Base-by-base conservation (phyloP, 78 protist genomes). In the Speleostelium caveatum region DNA sequence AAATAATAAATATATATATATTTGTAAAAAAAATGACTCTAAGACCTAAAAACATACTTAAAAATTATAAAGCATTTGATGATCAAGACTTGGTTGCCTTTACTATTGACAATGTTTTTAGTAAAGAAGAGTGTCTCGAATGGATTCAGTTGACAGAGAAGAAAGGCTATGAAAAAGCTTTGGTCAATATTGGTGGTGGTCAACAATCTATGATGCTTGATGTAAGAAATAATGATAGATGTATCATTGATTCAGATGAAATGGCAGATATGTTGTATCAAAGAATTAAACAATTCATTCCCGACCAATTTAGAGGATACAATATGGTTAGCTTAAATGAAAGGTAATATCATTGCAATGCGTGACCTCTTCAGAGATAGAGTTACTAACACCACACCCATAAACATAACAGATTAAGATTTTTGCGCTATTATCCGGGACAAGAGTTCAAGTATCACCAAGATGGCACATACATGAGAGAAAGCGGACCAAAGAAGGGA, bases 181-280 rank as follows among this genome's bases (percentile, higher is more conserved):
- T 77, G 42, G 62, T 77, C 2, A 77, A 77, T 77, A 58, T 77
- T n/a, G 87, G 87, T 26, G 22, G 38, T 65, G 87, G 87, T 0
- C 21, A 12, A 53, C 75, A 77, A 36, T 26, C 28, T 2, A 51
- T 77, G 14, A 36, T 53, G 55, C 32, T 72, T 28, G 87, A 77
- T 33, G 39, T 77, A 16, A 77, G 87, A 77, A 77, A 77, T 36
- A 77, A 77, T 51, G 87, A 77, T 53, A 62, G 87, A 65, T 77
- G 87, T 65, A 77, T 77, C 1, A 77, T 77, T 16, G 87, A 77
- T 53, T 65, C 68, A 35, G 87, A 65, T 16, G 87, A 65, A 24
- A 77, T 77, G 75, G 87, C 87, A 2, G 73, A 65, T 36, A 77
- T 53, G 39, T 49, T 77, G 4, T 77, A 36, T 22, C 49, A 77